Base-by-base conservation (phyloP, 2,329 filamentous ascomycete genomes). In the Aaosphaeria pasadenensis region DNA sequence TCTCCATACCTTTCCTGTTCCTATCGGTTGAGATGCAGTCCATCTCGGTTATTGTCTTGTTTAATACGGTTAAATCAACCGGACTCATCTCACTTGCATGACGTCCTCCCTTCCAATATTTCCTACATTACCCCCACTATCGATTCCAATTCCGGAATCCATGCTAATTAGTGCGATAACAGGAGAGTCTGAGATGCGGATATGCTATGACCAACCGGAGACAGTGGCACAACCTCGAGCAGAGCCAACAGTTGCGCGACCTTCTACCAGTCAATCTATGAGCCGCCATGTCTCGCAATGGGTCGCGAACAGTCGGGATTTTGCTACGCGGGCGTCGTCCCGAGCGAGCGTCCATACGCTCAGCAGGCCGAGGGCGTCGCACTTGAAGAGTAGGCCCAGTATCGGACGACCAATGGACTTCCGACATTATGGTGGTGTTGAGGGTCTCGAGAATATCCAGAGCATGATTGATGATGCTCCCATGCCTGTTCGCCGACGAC, bases 351-450 rank as follows among this genome's bases (percentile, higher is more conserved):
- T 65, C 5, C 57, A 63, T 17, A 67, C 63, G 4, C 55, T 68
- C 32, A 56, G 57, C 40, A 58, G 58, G 44, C 67, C 65, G 40
- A 51, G 63, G n/a, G 56, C 57, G 39, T 66, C 63, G 42, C 61
- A 66, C 31, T 60, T 64, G 28, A 53, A 52, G 33, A 44, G 50
- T 6, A 64, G 68, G 38, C 70, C 65, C 6, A 66, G 55, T 46
- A 73, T 73, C 31, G 56, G 65, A 11, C 55, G 48, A 1, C 70
- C 70, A 7, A 70, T 59, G 24, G 62, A 72, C 50, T 71, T 72
- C 48, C 57, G 67, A 13, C 63, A 65, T 39, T 58, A 59, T 36
- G 66, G 68, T 38, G 62, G 62, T 30, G 53, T 66, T 2, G 61
- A 70, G 33, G 58, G 50, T 46, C 55, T 44, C 45, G 62, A 59